Evolutionary conservation across 1,139 yeast species (phyloP).

Genomic region (Suhomyces guaymorum): DNA sequence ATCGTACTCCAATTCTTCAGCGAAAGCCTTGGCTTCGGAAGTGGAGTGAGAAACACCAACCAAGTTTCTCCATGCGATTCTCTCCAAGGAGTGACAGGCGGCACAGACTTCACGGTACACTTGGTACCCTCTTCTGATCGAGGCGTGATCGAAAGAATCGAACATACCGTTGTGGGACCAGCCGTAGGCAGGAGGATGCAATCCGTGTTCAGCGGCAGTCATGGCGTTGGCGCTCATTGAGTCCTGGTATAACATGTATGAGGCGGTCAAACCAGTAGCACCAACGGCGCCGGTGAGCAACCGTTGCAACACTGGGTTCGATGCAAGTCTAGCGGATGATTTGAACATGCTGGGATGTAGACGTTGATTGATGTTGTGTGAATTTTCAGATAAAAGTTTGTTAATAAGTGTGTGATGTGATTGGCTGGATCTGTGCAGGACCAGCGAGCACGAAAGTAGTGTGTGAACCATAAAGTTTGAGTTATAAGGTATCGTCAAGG

Average conservation of each 20-base stretch:
- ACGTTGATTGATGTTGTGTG: too few species aligned
- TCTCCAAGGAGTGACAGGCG: constrained; percentile 94
- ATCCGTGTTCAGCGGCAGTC: constrained; percentile 99
- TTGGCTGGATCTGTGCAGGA: constrained; percentile 11
- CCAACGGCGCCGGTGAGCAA: constrained; percentile 66
- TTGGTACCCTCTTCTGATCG: constrained; percentile 98
- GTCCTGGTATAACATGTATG: constrained; percentile 76
- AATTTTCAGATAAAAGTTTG: constrained; percentile 12
- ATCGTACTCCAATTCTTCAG: constrained; percentile 96
- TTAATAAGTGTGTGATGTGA: constrained; percentile 12
- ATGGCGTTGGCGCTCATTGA: constrained; percentile 87
- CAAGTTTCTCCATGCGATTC: constrained; percentile 98
- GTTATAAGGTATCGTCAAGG: too few species aligned
- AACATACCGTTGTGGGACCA: constrained; percentile 97
- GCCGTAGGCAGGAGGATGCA: constrained; percentile 88
- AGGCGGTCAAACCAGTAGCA: constrained; percentile 67
- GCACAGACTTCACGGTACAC: constrained; percentile 99
- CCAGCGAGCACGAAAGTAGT: too few species aligned
- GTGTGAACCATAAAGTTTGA: too few species aligned
- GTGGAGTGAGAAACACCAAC: constrained; percentile 96
- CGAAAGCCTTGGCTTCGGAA: constrained; percentile 87
- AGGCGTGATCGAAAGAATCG: constrained; percentile 91
- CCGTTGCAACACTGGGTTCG: constrained; percentile 49
- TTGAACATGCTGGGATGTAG: constrained; percentile 13
- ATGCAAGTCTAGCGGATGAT: constrained; percentile 14